These are phyloP conservation scores for Phaffomyces opuntiae DNA, from an alignment of 805 yeast genomes.

Conservation along the genomic window DNA sequence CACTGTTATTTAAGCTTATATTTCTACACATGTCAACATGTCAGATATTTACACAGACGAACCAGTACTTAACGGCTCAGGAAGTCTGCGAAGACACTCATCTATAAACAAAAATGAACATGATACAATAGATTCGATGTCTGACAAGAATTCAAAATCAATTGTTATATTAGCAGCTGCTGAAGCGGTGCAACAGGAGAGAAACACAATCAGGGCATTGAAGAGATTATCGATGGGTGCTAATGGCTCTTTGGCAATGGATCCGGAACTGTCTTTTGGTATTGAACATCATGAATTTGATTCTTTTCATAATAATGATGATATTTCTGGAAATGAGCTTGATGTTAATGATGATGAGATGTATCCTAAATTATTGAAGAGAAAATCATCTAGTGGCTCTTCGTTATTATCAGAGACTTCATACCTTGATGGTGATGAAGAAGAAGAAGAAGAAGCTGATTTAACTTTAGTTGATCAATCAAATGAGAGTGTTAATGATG, in stretches of 20 bases:
- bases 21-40: too few relatives aligned
- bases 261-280: constrained; percentile 62
- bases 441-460: neutral
- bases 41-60: neutral
- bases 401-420: constrained; percentile 12
- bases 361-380: constrained; percentile 3
- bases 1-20: too few relatives aligned
- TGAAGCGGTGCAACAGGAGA: constrained; percentile 67
- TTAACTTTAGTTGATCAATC: constrained; percentile 6
- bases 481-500: neutral
- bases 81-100: neutral
- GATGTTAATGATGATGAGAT: neutral
- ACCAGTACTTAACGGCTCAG: neutral
- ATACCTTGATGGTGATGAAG: constrained; percentile 2
- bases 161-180: constrained; percentile 52
- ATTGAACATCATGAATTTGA: constrained; percentile 22
- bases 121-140: neutral
- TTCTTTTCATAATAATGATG: constrained; percentile 16
- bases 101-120: too few relatives aligned
- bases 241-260: constrained; percentile 45
- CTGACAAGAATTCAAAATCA: constrained; percentile 27
- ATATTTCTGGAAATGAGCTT: too few relatives aligned
- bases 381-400: constrained; percentile 12
- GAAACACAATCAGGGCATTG: constrained; percentile 64
- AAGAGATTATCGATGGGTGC: constrained; percentile 65